phyloP scores from a whole-genome alignment of 139 green algal genomes.

The Gonium pectorale region DNA sequence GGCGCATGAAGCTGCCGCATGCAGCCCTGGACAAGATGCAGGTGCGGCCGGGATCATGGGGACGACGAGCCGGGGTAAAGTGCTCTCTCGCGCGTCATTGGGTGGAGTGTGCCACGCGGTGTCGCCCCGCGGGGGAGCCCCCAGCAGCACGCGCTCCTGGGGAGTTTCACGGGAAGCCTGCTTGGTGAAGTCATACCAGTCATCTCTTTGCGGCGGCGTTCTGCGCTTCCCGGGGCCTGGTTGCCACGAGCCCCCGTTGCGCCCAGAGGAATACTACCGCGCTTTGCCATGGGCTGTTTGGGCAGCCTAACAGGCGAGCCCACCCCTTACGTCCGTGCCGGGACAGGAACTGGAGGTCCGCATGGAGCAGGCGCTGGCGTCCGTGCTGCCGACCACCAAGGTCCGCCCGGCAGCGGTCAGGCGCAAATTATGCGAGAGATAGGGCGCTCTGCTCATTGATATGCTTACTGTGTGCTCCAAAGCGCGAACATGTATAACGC shows the following conservation, averaged over 20 bases:
- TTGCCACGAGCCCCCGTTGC: neutral
- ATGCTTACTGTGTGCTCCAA: no score
- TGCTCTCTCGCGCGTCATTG: neutral
- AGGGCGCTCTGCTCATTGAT: neutral
- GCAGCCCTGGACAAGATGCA: constrained; percentile 24
- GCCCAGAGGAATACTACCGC: no score
- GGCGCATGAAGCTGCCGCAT: constrained; percentile 40
- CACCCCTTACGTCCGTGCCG: no score
- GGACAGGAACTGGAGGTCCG: constrained; percentile 5
- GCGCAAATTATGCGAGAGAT: neutral
- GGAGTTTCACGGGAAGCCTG: neutral
- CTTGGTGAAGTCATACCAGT: neutral
- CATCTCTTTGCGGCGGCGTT: neutral
- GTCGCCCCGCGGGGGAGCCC: neutral
- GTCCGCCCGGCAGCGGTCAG: neutral
- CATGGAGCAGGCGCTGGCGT: neutral
- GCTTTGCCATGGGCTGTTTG: no score
- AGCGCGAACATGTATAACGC: no score
- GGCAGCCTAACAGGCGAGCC: neutral
- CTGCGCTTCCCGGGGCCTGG: neutral
- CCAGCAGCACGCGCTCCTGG: neutral
- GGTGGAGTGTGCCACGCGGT: neutral
- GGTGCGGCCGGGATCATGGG: constrained; percentile 9
- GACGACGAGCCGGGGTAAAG: neutral
- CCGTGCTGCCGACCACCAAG: neutral